Percentiles rank a stretch among this genome's conserved stretches.
These are phyloP conservation scores for Esteya vermicola DNA, from an alignment of 2,329 filamentous ascomycete genomes.

Conservation along the genomic window DNA sequence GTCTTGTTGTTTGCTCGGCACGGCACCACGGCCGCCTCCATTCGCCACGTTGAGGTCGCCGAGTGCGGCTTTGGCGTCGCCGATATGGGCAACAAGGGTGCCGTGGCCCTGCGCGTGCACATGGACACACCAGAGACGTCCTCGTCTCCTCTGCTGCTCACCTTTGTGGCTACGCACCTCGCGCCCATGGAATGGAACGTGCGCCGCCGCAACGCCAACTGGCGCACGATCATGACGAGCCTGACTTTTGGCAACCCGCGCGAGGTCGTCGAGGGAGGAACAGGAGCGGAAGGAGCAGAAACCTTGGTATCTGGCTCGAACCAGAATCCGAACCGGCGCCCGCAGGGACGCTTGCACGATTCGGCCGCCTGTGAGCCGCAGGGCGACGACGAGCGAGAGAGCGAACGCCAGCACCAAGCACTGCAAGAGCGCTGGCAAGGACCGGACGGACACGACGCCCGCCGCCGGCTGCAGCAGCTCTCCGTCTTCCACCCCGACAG, in stretches of 20 bases:
- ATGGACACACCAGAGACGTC: conserved; percentile 26
- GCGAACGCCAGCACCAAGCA: too few relatives aligned
- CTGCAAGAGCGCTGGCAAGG: too few relatives aligned
- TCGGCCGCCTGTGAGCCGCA: conserved; percentile 10
- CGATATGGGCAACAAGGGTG: conserved; percentile 93
- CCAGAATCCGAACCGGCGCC: conserved; percentile 2
- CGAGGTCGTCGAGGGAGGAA: conserved; percentile 14
- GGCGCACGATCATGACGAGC: conserved; percentile 67
- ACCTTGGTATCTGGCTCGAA: too few relatives aligned
- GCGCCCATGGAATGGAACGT: conserved; percentile 76
- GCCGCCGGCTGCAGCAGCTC: conserved; percentile 30
- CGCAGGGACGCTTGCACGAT: conserved; percentile 7
- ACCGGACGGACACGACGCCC: conserved; percentile 8
- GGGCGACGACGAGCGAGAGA: conserved; percentile 22
- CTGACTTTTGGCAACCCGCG: conserved; percentile 57
- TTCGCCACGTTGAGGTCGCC: conserved; percentile 58
- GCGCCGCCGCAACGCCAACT: conserved; percentile 68
- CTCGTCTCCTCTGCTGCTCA: conserved; percentile 42
- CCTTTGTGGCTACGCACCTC: conserved; percentile 78
- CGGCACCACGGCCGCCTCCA: conserved; percentile 34
- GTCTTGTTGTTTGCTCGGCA: conserved; percentile 72
- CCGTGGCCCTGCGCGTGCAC: conserved; percentile 61
- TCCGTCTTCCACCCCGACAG: conserved; percentile 62
- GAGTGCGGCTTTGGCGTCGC: conserved; percentile 73
- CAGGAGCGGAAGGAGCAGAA: background rate